These are phyloP conservation scores for Aulographum hederae DNA, from an alignment of 2,329 filamentous ascomycete species.

Conservation along the genomic window DNA sequence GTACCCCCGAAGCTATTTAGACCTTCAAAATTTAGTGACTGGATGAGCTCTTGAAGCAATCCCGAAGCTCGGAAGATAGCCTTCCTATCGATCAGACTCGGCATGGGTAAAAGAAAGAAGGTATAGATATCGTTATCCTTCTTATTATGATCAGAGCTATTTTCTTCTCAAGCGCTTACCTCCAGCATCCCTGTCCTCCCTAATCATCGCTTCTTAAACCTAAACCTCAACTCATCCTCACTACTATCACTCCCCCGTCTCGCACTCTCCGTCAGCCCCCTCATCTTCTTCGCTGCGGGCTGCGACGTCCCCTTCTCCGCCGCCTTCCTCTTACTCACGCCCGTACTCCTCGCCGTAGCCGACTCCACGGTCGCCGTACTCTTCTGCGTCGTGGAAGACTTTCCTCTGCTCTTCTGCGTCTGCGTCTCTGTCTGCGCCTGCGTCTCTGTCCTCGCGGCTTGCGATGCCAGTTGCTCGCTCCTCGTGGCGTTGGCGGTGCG, in stretches of 20 bases:
- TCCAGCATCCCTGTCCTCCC: too few relatives aligned
- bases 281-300: not conserved
- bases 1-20: not conserved
- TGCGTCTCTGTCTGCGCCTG: not conserved
- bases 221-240: conserved; percentile 3
- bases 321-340: not conserved
- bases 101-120: not conserved
- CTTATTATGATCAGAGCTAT: not conserved
- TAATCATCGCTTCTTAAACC: conserved; percentile 5
- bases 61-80: not conserved
- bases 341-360: not conserved
- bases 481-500: not conserved
- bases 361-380: not conserved
- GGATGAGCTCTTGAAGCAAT: not conserved
- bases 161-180: too few relatives aligned
- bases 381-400: not conserved
- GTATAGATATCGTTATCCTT: not conserved
- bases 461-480: not conserved
- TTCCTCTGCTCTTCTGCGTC: not conserved
- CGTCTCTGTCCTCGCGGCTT: not conserved
- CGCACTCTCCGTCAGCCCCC: not conserved
- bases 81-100: not conserved
- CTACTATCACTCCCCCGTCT: not conserved
- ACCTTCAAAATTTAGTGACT: not conserved
- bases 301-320: not conserved